Base-by-base conservation (phyloP, 1,284 basidiomycete species). In the Irpex rosettiformis region DNA sequence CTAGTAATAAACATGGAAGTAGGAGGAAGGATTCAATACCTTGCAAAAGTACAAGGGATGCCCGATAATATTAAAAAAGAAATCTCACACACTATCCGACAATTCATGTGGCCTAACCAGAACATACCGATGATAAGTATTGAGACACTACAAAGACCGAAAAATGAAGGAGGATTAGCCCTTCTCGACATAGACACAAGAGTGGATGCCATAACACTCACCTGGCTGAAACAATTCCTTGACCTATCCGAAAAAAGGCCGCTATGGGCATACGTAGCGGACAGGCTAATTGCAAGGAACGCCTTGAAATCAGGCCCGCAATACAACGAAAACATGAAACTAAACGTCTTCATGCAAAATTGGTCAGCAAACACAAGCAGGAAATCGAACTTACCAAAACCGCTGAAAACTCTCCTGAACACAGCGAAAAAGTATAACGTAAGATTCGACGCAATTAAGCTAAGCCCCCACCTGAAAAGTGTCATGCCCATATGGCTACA, bases 131-230 rank as follows among this genome's bases (percentile, higher is more conserved):
- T 58, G 1, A 42, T 61, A 5, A 63, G 30, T 25, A 24, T 55
- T 25, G 56, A 54, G 24, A 56, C 37, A n/a, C 64, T 62, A n/a
- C 51, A 49, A 4, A 16, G 11, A 0, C 58, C 56, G 0, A 37
- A 52, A 4, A 55, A 61, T 18, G 54, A 64, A n/a, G 70, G 67
- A 1, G 67, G 70, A 4, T 29, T 66, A 3, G 59, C 58, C 0
- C 18, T 73, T 0, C 58, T 70, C 0, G 65, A 71, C 58, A 24
- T 73, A 0, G 40, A 60, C 8, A 49, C 62, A 0, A 21, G 70
- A 6, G 69, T 70, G 45, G 61, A 69, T 5, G 72, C 71, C 0
- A 68, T 72, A 0, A 42, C 65, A 1, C 11, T 73, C 0, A 68
- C 61, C 48, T 70, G 68, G 67, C 27, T 71, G 0, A 64, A 62